These are phyloP conservation scores for Priceomyces medius DNA, from an alignment of 805 yeast species.

Conservation along the genomic window DNA sequence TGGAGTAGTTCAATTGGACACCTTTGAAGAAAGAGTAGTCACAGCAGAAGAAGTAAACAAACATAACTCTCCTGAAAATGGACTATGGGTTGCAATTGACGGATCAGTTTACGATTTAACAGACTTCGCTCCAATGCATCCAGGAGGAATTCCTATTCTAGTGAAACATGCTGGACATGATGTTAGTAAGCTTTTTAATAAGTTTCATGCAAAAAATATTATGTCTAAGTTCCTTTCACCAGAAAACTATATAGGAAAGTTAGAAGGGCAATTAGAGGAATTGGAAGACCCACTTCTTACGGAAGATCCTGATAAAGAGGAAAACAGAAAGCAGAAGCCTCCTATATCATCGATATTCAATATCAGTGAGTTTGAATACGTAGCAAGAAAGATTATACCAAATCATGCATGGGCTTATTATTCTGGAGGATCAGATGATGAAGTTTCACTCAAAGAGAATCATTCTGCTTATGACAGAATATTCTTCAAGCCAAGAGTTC, in stretches of 20 bases:
- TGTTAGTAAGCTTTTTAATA: slow-evolving; percentile 40
- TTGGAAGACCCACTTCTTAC: slow-evolving; percentile 13
- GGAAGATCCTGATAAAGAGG: slow-evolving; percentile 19
- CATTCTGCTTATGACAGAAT: slow-evolving; percentile 40
- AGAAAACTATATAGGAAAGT: slow-evolving; percentile 20
- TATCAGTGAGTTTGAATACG: slow-evolving; percentile 39
- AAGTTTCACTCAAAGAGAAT: slow-evolving; percentile 45
- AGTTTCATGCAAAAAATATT: slow-evolving; percentile 35
- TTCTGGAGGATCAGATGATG: slow-evolving; percentile 52
- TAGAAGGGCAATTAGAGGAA: slow-evolving; percentile 19
- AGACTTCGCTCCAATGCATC: slow-evolving; percentile 39
- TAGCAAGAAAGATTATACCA: slow-evolving; percentile 35
- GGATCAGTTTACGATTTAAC: slow-evolving; percentile 35
- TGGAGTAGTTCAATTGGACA: neutral
- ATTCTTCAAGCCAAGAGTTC: slow-evolving; percentile 46
- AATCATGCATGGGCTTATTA: slow-evolving; percentile 41
- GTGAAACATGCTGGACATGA: slow-evolving; percentile 59
- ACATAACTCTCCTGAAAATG: slow-evolving; percentile 8
- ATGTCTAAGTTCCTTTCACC: slow-evolving; percentile 18
- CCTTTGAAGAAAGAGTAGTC: neutral
- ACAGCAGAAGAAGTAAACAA: slow-evolving; percentile 7
- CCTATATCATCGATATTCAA: slow-evolving; percentile 30
- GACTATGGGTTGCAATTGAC: slow-evolving; percentile 29
- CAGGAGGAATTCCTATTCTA: slow-evolving; percentile 50
- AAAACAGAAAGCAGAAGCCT: slow-evolving; percentile 25